Evolutionary conservation across 257 asterid species (phyloP), one percentile per base, ranked within the genome.

Genomic region (Fraxinus excelsior): DNA sequence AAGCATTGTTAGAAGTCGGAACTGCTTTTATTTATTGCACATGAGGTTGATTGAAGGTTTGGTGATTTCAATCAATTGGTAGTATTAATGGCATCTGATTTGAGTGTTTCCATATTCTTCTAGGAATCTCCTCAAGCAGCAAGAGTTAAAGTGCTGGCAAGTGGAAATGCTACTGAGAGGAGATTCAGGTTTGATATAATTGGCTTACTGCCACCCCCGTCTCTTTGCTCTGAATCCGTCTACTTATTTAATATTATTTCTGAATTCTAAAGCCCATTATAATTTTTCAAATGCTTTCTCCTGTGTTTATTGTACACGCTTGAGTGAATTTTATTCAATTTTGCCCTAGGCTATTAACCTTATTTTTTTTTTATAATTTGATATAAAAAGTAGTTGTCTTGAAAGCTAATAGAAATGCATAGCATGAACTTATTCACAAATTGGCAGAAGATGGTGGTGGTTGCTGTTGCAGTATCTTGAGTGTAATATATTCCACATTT

Each of bases 121-220:
- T 78, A 96, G 98, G 98, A 91, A 87, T 90, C 99, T 84, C 99
- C 99, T 76, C 98, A 96, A 81, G 92, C 96, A 9, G 98, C 99
- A 51, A 96, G 99, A 83, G 98, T 91, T 46, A 96, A 96, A 83
- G 98, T 96, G 60, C 79, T 96, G 70, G 98, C 98, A n/a, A 93
- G 99, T 77, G 98, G 97, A 82, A 96, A 96, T 86, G 98, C 99
- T 75, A 91, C 98, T 0, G 99, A 96, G 80, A 89, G 99, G 84
- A 90, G 98, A 89, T 96, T 93, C 97, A 93, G 97, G 98, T 96
- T 83, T 62, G 76, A 74, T 76, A 71, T 72, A 2, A 28, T 78
- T 79, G 40, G 21, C 71, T 77, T 58, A 44, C 69, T 56, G 35
- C 49, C 42, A 46, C 69, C 67, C 67, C 11, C 64, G 1, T 62